Evolutionary conservation across 106 monocot species (phyloP), one percentile per base, ranked within the genome.

Genomic region (Allium fistulosum): DNA sequence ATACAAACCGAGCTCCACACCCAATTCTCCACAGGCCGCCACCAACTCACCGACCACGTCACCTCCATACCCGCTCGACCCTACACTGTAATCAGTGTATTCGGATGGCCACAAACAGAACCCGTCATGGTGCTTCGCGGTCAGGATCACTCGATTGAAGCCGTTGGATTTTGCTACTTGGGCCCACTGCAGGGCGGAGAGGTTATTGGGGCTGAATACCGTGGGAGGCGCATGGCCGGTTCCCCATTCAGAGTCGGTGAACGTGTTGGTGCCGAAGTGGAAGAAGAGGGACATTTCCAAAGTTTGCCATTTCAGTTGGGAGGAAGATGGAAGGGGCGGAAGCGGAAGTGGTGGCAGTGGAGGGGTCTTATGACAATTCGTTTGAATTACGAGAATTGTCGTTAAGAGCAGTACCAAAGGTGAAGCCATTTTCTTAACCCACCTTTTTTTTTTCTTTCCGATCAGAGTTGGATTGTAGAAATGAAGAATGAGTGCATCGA

Each of bases 231-330:
- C 82, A 26, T 16, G 56, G 77, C 89, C 97, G 28, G 84, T 70
- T 18, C 97, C 97, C 89, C 92, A 92, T 75, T 99, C 97, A 69
- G 84, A 85, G 78, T 92, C 89, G 62, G 92, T 99, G 87, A 99
- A 99, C 80, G 92, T 93, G 82, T 99, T 99, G 71, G 84, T 68
- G 7, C 92, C 97, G 87, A 99, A 99, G 77, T 99, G 92, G 83
- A 92, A 77, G 78, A 99, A 99, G 74, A 99, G 77, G 53, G 92
- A 84, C 82, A 93, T 81, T 80, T 99, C 97, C 62, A 78, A 78
- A 7, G 63, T 84, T 62, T 99, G 97, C 89, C 88, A 93, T 60
- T 28, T 47, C 66, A 99, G 89, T 76, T 99, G 92, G 53, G 70
- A 46, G 51, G 86, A 58, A 51, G 87, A 72, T 26, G 97, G 97